Percentiles rank a stretch among this genome's conserved stretches.
Evolutionary conservation across 2,329 filamentous ascomycete species (phyloP).

Genomic region (Phyllosticta citriasiana): DNA sequence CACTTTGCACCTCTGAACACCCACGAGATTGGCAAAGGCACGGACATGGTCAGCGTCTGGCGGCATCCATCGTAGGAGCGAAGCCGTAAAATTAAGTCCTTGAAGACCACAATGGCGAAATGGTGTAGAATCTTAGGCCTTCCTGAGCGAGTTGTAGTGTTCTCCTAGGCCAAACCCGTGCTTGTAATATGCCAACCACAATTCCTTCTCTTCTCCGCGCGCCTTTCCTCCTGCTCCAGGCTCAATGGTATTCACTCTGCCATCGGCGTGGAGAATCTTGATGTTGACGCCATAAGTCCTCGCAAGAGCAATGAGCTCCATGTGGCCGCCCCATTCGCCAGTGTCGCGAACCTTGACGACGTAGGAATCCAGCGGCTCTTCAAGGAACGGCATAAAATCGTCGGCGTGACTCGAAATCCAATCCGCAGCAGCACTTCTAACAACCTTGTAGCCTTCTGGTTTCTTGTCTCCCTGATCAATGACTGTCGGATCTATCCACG

Average conservation of each 20-base stretch:
- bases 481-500: constrained; percentile 24
- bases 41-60: constrained; percentile 43
- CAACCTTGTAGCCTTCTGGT: constrained; percentile 47
- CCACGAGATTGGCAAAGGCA: constrained; percentile 44
- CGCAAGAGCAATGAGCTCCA: constrained; percentile 80
- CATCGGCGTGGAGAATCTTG: constrained; percentile 72
- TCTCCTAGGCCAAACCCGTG: constrained; percentile 91
- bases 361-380: constrained; percentile 67
- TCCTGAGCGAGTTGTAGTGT: constrained; percentile 83
- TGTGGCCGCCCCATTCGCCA: constrained; percentile 90
- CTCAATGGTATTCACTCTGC: constrained; percentile 65
- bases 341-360: constrained; percentile 70
- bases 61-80: constrained; percentile 17
- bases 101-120: neutral
- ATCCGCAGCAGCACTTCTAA: constrained; percentile 61
- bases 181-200: constrained; percentile 93
- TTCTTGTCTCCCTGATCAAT: constrained; percentile 9
- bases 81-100: too few species aligned
- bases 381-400: constrained; percentile 79
- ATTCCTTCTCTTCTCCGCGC: constrained; percentile 41
- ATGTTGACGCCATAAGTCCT: constrained; percentile 72
- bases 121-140: constrained; percentile 10
- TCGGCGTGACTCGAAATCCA: constrained; percentile 67
- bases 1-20: constrained; percentile 49
- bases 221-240: constrained; percentile 35